Evolutionary conservation across 108 stramenopile species (phyloP).

Genomic region (Skeletonema grethae): DNA sequence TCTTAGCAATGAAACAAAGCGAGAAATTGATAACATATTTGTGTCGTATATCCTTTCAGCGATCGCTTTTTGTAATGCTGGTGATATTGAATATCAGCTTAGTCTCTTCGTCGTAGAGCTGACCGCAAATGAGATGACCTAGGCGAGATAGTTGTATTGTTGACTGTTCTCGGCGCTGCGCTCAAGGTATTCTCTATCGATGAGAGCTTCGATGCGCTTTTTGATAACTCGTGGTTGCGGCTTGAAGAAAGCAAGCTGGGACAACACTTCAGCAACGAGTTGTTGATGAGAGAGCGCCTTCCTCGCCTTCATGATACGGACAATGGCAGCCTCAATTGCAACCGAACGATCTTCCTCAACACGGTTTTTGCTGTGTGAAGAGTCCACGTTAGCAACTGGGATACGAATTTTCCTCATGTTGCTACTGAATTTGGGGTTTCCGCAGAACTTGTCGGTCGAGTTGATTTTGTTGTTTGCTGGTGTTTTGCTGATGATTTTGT

Average conservation of each 20-base stretch:
- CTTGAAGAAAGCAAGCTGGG: constrained; percentile 96
- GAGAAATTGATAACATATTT: background rate
- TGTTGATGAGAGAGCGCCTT: constrained; percentile 97
- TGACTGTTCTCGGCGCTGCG: constrained; percentile 83
- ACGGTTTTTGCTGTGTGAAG: constrained; percentile 93
- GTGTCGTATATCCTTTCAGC: background rate
- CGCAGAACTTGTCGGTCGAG: constrained; percentile 84
- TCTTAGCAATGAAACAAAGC: constrained; percentile 8
- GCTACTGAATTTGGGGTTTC: constrained; percentile 89
- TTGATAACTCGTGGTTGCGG: constrained; percentile 97
- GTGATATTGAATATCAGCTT: background rate
- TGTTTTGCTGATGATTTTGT: constrained; percentile 91
- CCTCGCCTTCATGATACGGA: constrained; percentile 99
- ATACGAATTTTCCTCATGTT: constrained; percentile 96
- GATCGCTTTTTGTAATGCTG: background rate
- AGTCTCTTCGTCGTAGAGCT: background rate
- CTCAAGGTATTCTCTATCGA: constrained; percentile 97
- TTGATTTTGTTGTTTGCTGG: constrained; percentile 89
- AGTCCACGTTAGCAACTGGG: constrained; percentile 98
- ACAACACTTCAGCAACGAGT: constrained; percentile 95
- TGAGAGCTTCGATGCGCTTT: constrained; percentile 92
- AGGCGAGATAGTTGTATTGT: constrained; percentile 81
- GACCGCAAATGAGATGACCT: background rate
- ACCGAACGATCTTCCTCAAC: constrained; percentile 97
- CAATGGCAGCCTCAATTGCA: constrained; percentile 99